Conservation (phyloP, 2,329 filamentous ascomycete genomes). For the Colletotrichum orchidophilum region DNA sequence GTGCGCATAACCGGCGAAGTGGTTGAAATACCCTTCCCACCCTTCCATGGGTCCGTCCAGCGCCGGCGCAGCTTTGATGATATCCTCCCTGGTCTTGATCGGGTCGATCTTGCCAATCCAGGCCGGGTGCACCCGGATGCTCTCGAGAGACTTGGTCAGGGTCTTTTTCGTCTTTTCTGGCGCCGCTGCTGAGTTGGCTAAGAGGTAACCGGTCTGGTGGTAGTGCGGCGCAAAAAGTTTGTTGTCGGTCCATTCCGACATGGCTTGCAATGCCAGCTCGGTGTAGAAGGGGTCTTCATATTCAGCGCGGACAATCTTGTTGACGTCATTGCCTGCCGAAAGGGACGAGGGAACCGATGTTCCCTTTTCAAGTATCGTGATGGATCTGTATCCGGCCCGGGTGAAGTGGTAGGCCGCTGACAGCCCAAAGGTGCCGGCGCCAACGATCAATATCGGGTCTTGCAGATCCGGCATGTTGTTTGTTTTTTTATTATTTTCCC, state of each 20-base stretch:
- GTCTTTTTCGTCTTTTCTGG: conserved; percentile 55
- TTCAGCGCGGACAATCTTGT: conserved; percentile 48
- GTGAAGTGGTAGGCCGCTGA: conserved; percentile 53
- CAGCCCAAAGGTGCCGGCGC: conserved; percentile 54
- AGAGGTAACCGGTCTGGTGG: conserved; percentile 49
- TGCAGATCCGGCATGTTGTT: not conserved
- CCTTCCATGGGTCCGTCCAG: conserved; percentile 56
- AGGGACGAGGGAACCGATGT: conserved; percentile 51
- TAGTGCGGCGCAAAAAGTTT: conserved; percentile 43
- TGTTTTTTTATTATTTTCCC: too few relatives aligned
- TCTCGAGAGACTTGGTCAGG: conserved; percentile 49
- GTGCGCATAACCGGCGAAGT: conserved; percentile 65
- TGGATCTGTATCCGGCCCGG: conserved; percentile 48
- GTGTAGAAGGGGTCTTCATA: conserved; percentile 44
- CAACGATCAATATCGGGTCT: conserved; percentile 40
- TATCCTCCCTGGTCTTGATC: conserved; percentile 47
- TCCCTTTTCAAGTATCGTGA: conserved; percentile 51
- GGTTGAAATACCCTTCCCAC: conserved; percentile 69
- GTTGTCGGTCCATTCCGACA: conserved; percentile 48
- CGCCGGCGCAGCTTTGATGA: conserved; percentile 54
- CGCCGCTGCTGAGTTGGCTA: conserved; percentile 55
- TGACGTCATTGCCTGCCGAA: conserved; percentile 42
- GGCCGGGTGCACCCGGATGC: conserved; percentile 48
- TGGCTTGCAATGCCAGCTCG: conserved; percentile 41
- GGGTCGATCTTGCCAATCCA: conserved; percentile 50